These are phyloP conservation scores for Colletotrichum phormii DNA, from an alignment of 2,329 filamentous ascomycete genomes.

Conservation along the genomic window DNA sequence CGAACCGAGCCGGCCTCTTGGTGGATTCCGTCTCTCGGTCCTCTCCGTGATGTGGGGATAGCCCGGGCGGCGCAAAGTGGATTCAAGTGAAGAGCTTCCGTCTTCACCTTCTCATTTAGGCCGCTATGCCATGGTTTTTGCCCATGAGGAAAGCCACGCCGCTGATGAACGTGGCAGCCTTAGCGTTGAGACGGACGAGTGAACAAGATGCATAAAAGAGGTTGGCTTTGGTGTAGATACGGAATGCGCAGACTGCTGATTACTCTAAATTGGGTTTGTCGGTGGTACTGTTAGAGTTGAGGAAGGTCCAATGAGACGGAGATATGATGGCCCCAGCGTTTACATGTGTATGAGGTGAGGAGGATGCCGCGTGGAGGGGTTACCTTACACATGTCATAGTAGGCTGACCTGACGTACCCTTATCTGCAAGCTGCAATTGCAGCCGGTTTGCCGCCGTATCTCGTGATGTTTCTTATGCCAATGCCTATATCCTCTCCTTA, in stretches of 20 bases:
- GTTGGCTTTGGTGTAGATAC: neutral
- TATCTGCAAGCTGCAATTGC: neutral
- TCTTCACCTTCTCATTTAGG: neutral
- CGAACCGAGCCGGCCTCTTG: neutral
- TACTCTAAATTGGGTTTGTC: neutral
- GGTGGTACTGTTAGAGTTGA: too few relatives aligned
- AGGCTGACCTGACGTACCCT: conserved; percentile 9
- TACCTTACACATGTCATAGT: conserved; percentile 17
- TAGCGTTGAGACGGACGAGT: neutral
- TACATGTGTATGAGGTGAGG: neutral
- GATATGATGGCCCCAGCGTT: neutral
- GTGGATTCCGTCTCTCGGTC: neutral
- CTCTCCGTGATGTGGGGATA: neutral
- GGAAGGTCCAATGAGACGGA: neutral
- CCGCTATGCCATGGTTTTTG: neutral
- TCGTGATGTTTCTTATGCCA: neutral
- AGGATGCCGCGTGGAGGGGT: neutral
- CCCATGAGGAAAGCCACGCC: too few relatives aligned
- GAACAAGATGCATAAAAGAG: neutral
- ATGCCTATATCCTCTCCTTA: neutral
- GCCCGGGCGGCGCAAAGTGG: neutral
- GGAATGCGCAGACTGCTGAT: too few relatives aligned
- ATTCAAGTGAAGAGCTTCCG: neutral
- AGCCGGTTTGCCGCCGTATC: neutral
- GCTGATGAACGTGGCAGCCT: neutral